Evolutionary conservation across 2,329 filamentous ascomycete genomes (phyloP).

Genomic region (Ophiostoma sp.): DNA sequence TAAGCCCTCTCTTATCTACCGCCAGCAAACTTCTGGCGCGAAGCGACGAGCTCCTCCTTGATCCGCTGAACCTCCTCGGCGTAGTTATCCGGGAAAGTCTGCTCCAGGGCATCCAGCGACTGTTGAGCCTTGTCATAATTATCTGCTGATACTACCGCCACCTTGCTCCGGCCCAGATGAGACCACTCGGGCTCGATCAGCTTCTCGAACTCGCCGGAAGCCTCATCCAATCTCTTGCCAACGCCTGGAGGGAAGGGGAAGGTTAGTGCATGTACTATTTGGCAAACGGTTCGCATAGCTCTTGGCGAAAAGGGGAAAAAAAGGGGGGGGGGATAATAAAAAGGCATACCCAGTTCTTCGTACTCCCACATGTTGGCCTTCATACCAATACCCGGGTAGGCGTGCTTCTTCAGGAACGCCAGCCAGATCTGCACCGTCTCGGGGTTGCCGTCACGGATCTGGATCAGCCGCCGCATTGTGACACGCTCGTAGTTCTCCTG

Average conservation of each 20-base stretch:
- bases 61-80: conserved; percentile 52
- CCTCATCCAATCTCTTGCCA: conserved; percentile 53
- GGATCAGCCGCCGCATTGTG: conserved; percentile 80
- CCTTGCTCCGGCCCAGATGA: conserved; percentile 55
- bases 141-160: conserved; percentile 44
- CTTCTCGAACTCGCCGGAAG: conserved; percentile 44
- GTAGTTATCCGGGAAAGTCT: not conserved
- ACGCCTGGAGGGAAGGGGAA: conserved; percentile 42
- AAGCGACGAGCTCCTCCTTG: conserved; percentile 37
- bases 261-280: not conserved
- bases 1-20: conserved; percentile 31
- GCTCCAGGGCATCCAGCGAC: not conserved
- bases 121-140: not conserved
- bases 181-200: conserved; percentile 55
- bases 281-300: not conserved
- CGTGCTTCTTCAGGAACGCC: conserved; percentile 86
- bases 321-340: not conserved
- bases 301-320: no score
- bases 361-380: conserved; percentile 98
- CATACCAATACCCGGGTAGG: conserved; percentile 96
- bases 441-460: conserved; percentile 88
- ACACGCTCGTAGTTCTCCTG: conserved; percentile 98
- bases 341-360: conserved; percentile 63
- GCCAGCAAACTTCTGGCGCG: conserved; percentile 33
- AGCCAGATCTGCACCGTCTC: conserved; percentile 91